Evolutionary conservation across 768 basidiomycete species (phyloP).

Genomic region (Hygrophorus russula): DNA sequence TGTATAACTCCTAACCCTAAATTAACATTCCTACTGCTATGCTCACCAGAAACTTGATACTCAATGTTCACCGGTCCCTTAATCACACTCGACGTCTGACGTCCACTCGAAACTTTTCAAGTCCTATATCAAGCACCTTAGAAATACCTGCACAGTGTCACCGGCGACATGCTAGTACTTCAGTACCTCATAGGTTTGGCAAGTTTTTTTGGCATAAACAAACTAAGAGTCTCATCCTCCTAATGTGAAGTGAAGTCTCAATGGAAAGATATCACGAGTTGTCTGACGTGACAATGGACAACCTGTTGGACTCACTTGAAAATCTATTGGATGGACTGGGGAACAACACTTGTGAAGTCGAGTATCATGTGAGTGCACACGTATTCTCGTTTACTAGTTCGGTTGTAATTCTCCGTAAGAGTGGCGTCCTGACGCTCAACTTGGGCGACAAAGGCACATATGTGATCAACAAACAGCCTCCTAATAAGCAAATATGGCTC

Average conservation of each 20-base stretch:
- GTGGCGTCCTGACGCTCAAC: conserved; percentile 80
- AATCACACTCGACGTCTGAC: conserved; percentile 10
- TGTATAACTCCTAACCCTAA: conserved; percentile 21
- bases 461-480: conserved; percentile 95
- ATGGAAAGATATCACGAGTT: conserved; percentile 58
- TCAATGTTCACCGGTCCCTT: conserved; percentile 2
- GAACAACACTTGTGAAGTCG: conserved; percentile 62
- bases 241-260: conserved; percentile 31
- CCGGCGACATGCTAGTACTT: conserved; percentile 32
- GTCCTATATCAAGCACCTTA: conserved; percentile 3
- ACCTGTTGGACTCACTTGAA: conserved; percentile 66
- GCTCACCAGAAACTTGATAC: neutral
- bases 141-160: neutral
- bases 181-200: conserved; percentile 51
- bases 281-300: conserved; percentile 71
- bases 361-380: conserved; percentile 62
- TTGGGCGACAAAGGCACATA: conserved; percentile 76
- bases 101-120: conserved; percentile 15
- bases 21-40: conserved; percentile 6
- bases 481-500: conserved; percentile 95
- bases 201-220: neutral
- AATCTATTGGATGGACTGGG: conserved; percentile 49
- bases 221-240: conserved; percentile 8
- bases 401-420: conserved; percentile 30
- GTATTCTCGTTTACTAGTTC: conserved; percentile 1